Evolutionary conservation across 2,329 filamentous ascomycete genomes (phyloP), one percentile per base, ranked within the genome.

Genomic region (Cladophialophora psammophila): DNA sequence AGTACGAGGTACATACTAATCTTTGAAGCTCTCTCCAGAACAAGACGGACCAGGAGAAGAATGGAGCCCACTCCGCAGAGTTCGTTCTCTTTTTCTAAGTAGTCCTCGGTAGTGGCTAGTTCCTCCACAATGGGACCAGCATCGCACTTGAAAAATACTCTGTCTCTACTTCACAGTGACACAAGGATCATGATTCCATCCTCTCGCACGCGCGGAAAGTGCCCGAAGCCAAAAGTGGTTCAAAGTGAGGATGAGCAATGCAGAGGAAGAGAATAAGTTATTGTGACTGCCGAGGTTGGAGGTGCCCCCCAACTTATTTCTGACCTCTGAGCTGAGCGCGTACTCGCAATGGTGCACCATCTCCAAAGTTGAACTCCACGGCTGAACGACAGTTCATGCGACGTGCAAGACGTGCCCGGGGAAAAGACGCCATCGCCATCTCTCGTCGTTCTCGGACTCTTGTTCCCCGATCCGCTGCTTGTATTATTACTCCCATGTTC

Each of bases 371-470:
- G 20, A 15, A 35, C 38, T 26, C 18, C 20, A 26, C 54, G 18
- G 12, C 55, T 38, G 56, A 53, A 26, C 50, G 3, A 26, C 20
- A 53, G 50, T 53, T 31, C 9, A 53, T 53, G 50, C 50, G 20
- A 53, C 9, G 7, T 53, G 8, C n/a, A n/a, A 12, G 40, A 12
- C 10, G 40, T 42, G 40, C 10, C 20, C 31, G 12, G 50, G 50
- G 4, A 53, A 59, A 42, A 59, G 36, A n/a, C 56, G 42, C 32
- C 15, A 60, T 60, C 42, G 42, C 32, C 15, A 60, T 60, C 42
- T 15, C 52, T 31, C 15, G 20, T 32, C 56, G 34, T 59, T 5
- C 8, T 18, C 9, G 42, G 35, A 10, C 35, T 31, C 20, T 52
- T 34, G 9, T 42, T 42, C 40, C 15, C 40, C 13, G n/a, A 12